phyloP scores from a whole-genome alignment of 352 stramenopile species.

The Phytophthora hibernalis region DNA sequence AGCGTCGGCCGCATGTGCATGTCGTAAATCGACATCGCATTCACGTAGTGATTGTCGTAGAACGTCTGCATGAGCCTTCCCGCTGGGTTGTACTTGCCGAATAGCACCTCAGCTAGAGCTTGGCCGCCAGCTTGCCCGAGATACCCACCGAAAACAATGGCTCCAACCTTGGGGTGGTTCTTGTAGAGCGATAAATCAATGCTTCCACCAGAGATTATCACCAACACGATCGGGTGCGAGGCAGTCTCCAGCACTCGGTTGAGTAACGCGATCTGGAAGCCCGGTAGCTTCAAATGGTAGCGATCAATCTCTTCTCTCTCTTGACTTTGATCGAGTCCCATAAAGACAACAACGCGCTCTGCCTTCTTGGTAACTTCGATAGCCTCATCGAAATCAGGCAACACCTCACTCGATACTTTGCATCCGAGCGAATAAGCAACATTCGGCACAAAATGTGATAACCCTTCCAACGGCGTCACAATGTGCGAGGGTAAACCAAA shows the following conservation, averaged over 20 bases:
- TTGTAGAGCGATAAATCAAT: slow-evolving; percentile 76
- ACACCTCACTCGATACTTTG: slow-evolving; percentile 58
- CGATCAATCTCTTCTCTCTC: slow-evolving; percentile 80
- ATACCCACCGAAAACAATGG: slow-evolving; percentile 77
- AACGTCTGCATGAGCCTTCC: slow-evolving; percentile 80
- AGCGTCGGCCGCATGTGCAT: slow-evolving; percentile 87
- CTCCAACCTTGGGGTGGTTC: slow-evolving; percentile 61
- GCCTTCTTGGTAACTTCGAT: slow-evolving; percentile 43
- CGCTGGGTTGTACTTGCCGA: slow-evolving; percentile 73
- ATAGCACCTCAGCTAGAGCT: slow-evolving; percentile 80
- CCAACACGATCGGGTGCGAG: slow-evolving; percentile 67
- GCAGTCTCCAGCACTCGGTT: slow-evolving; percentile 53
- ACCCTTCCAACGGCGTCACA: slow-evolving; percentile 60
- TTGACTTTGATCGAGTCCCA: slow-evolving; percentile 71
- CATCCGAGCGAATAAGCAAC: slow-evolving; percentile 54
- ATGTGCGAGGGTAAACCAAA: slow-evolving; percentile 67
- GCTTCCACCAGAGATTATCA: slow-evolving; percentile 82
- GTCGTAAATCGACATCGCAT: slow-evolving; percentile 71
- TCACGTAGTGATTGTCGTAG: slow-evolving; percentile 58
- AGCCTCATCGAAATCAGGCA: slow-evolving; percentile 60
- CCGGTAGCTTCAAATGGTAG: slow-evolving; percentile 61
- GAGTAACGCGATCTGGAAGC: slow-evolving; percentile 70
- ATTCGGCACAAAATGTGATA: slow-evolving; percentile 40
- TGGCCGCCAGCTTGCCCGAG: slow-evolving; percentile 71
- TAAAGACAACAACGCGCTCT: slow-evolving; percentile 62